Base-by-base conservation (phyloP, 192 early-diverging fungal species). In the Coemansia sp. region DNA sequence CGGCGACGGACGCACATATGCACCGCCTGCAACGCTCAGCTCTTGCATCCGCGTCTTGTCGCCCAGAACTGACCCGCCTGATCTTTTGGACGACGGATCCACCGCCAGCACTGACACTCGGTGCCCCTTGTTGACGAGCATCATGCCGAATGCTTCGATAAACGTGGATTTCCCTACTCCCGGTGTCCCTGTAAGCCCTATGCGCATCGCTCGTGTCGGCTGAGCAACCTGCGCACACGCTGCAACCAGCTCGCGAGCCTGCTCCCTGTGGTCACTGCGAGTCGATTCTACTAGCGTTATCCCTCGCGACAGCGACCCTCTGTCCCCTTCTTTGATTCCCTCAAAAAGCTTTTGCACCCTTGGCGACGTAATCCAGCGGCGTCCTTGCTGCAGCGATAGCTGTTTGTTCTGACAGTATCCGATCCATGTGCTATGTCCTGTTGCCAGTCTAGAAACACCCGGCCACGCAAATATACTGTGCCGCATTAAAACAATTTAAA, bases 131-230 rank as follows among this genome's bases (percentile, higher is more conserved):
- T 75, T 66, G 3, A 94, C 57, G 17, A 94, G 75, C 43, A 82
- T 84, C 86, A 89, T 88, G 49, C 92, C 92, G 70, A 94, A 91
- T 5, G 86, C 69, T 61, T 94, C 92, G 67, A 94, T 92, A 63
- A 94, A 94, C 42, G 89, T 89, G n/a, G 88, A 90, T 67, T 94
- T 94, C 3, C 91, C 92, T 10, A 94, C 92, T 1, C 92, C 92
- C 0, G 92, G 92, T 15, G 88, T 81, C 33, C 91, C 91, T 4
- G 88, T 89, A 23, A 94, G 80, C 9, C 91, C 92, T 42, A 94
- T 92, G 46, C 92, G 84, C 66, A 90, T 89, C 13, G 88, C 33
- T 2, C 76, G 71, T 6, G 61, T 64, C 32, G 77, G 20, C 19
- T 69, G 49, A 43, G 69, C 38, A 7, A 23, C 48, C 19, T 20